Base-by-base conservation (phyloP, 331 rosid species). In the Rhamnella rubrinervis region DNA sequence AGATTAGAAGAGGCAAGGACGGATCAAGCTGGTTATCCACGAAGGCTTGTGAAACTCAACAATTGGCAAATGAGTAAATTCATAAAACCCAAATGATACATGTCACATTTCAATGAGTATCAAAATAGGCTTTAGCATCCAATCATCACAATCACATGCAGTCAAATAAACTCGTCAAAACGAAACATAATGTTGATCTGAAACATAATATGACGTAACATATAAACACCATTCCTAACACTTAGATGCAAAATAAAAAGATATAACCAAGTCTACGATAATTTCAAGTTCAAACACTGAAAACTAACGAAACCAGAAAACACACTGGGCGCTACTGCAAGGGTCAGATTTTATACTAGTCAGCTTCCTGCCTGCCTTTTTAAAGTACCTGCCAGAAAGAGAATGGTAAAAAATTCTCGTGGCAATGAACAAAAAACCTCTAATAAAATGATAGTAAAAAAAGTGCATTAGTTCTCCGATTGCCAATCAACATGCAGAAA, bases 311-410 rank as follows among this genome's bases (percentile, higher is more conserved):
- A 80, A 53, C 59, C 59, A 31, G 52, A 70, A 72, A 59, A 82
- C 28, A 19, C 10, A 69, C 66, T 53, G 47, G 50, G 61, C 77
- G 61, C 77, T 55, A 72, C 44, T 64, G 72, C 67, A 66, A 74
- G 61, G 67, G 76, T 75, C 71, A 72, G 37, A 50, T n/a, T 31
- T 31, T 57, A 57, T 75, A 44, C 16, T 52, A 56, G 71, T 68
- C 84, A 85, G 81, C 78, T 66, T 74, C 78, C 88, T 31, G 73
- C 77, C 71, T 50, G 76, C 71, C 76, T 70, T 3, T 14, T 44
- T 44, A 56, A 51, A 73, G 78, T 35, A 55, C 89, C 89, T 82
- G 78, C 71, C 14, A 14, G 14, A 44, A 44, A 44, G 49, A 8
- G 47, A 44, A 14, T 44, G 11, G 49, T 44, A 44, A 8, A 44